Conservation (phyloP, 2,329 filamentous ascomycete genomes). For the Colletotrichum eremochloae region DNA sequence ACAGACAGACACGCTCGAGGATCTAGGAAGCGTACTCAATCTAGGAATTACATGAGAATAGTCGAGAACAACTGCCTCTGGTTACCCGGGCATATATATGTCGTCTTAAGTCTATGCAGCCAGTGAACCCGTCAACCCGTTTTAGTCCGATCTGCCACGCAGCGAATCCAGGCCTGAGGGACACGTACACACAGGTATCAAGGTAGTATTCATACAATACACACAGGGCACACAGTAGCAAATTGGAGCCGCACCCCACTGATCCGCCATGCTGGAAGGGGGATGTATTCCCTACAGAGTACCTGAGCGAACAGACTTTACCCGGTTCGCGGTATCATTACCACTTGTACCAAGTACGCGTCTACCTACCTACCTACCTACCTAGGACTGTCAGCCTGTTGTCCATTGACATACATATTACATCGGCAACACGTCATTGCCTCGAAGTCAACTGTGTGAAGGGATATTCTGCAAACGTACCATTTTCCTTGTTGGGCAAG, state of each 20-base stretch:
- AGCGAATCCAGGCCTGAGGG: conserved; percentile 1
- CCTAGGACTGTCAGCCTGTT: not conserved
- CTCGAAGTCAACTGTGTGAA: not conserved
- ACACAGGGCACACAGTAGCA: not conserved
- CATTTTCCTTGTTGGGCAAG: conserved; percentile 8
- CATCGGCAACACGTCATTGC: not conserved
- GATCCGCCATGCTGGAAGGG: conserved; percentile 7
- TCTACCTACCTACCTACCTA: not conserved
- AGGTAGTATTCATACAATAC: not conserved
- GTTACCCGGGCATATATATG: conserved; percentile 7
- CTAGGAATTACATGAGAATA: not conserved
- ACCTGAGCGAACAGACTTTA: conserved; percentile 22
- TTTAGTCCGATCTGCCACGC: not conserved
- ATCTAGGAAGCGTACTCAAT: not conserved
- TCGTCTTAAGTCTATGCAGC: not conserved
- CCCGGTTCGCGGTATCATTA: conserved; percentile 2
- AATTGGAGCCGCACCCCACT: conserved; percentile 19
- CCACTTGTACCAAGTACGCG: not conserved
- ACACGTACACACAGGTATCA: conserved; percentile 14
- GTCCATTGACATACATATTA: not conserved
- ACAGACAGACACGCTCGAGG: not conserved
- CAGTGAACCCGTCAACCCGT: not conserved
- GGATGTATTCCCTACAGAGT: not conserved
- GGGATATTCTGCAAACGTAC: not conserved
- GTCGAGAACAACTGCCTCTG: not conserved